A percentile compares a stretch with the other conserved stretches of the same genome.
phyloP scores from a whole-genome alignment of 2,329 filamentous ascomycete genomes.

The Berkeleyomyces basicola region DNA sequence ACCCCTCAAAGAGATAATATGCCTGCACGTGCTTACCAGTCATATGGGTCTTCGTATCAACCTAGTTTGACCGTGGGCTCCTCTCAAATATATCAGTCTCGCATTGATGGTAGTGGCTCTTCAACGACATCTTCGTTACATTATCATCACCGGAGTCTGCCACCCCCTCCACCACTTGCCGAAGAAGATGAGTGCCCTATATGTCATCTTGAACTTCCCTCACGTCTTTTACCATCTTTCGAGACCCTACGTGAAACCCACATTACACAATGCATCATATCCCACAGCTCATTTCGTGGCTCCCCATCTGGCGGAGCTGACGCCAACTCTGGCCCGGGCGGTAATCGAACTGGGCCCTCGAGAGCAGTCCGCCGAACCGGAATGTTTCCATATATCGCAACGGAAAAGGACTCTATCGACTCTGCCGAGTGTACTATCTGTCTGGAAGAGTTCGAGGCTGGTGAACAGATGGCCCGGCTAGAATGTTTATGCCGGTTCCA shows the following conservation, averaged over 20 bases:
- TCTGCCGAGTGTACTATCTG: slow-evolving; percentile 53
- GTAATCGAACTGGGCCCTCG: slow-evolving; percentile 13
- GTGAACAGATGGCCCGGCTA: slow-evolving; percentile 45
- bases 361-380: slow-evolving; percentile 33
- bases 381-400: slow-evolving; percentile 47
- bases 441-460: slow-evolving; percentile 47
- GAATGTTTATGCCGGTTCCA: slow-evolving; percentile 53
- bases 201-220: slow-evolving; percentile 55
- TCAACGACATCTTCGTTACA: slow-evolving; percentile 20
- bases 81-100: slow-evolving; percentile 18
- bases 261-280: slow-evolving; percentile 39
- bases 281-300: slow-evolving; percentile 32
- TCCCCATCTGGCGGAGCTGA: not conserved
- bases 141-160: slow-evolving; percentile 23
- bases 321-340: not conserved
- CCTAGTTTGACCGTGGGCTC: slow-evolving; percentile 5
- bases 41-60: slow-evolving; percentile 13
- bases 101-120: slow-evolving; percentile 19
- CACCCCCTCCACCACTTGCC: slow-evolving; percentile 33
- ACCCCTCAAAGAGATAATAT: slow-evolving; percentile 1
- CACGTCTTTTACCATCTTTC: slow-evolving; percentile 34
- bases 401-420: slow-evolving; percentile 52
- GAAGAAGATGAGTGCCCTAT: slow-evolving; percentile 71
- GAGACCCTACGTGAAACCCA: slow-evolving; percentile 40
- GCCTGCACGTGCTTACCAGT: slow-evolving; percentile 1